Evolutionary conservation across 2,329 filamentous ascomycete genomes (phyloP).

Genomic region (Ceratocystis diversiconidia): DNA sequence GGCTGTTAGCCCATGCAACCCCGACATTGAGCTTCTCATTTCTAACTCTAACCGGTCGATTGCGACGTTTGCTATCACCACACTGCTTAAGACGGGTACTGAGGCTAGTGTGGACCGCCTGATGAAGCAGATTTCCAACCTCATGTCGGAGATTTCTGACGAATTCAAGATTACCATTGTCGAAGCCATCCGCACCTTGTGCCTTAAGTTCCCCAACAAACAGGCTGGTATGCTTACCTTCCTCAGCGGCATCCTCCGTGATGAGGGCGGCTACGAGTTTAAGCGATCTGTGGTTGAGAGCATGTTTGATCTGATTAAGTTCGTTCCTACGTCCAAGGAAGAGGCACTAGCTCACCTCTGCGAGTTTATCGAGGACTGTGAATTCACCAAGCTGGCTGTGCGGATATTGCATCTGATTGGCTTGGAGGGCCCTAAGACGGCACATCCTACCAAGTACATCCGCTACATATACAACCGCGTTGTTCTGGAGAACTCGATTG

Average conservation of each 20-base stretch:
- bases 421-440: conserved; percentile 85
- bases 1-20: conserved; percentile 85
- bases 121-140: conserved; percentile 96
- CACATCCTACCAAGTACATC: conserved; percentile 95
- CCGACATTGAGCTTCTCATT: conserved; percentile 91
- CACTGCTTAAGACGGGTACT: conserved; percentile 93
- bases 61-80: conserved; percentile 96
- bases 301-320: conserved; percentile 99
- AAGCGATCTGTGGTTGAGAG: conserved; percentile 96
- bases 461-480: conserved; percentile 99
- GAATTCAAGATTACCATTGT: conserved; percentile 99
- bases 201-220: conserved; percentile 94
- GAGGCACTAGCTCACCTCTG: conserved; percentile 85
- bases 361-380: conserved; percentile 98
- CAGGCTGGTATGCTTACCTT: conserved; percentile 96
- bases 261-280: conserved; percentile 96
- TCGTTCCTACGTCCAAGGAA: conserved; percentile 75
- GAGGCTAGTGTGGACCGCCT: conserved; percentile 91
- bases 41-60: conserved; percentile 96
- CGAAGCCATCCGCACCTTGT: conserved; percentile 90
- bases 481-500: conserved; percentile 90
- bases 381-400: conserved; percentile 95
- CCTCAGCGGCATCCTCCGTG: conserved; percentile 87
- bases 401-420: conserved; percentile 89
- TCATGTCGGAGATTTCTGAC: conserved; percentile 98